Conservation (phyloP, 306 rosid species). For the Lagenaria siceraria region DNA sequence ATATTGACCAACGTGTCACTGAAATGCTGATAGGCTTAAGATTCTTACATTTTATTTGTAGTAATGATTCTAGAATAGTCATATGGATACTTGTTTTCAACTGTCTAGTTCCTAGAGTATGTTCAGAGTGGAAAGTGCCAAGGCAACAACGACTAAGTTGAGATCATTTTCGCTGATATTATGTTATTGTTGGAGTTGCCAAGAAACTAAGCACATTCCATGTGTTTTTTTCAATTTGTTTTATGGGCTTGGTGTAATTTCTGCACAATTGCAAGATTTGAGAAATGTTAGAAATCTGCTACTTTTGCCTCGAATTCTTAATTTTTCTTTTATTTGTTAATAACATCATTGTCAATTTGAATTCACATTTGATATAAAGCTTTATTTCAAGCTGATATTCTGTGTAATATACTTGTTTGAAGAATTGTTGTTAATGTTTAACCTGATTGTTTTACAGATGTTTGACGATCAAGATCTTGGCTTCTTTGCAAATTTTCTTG, state of each 20-base stretch:
- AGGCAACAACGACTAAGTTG: background rate
- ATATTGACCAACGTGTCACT: background rate
- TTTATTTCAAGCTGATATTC: background rate
- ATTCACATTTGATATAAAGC: background rate
- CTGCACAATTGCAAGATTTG: background rate
- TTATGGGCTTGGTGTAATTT: background rate
- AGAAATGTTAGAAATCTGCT: background rate
- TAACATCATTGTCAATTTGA: background rate
- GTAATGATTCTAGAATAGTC: background rate
- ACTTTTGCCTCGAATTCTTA: background rate
- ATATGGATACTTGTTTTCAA: background rate
- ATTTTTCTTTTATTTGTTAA: background rate
- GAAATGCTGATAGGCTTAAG: background rate
- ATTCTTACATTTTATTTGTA: background rate
- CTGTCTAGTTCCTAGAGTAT: background rate
- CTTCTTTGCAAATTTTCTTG: constrained; percentile 89
- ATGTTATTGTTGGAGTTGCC: background rate
- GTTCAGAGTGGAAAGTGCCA: background rate
- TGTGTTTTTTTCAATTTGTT: background rate
- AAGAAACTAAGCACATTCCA: background rate
- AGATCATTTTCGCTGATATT: background rate
- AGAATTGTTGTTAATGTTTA: background rate
- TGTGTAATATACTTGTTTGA: background rate
- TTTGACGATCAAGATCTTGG: constrained; percentile 89
- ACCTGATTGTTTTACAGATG: constrained; percentile 36